phyloP scores from a whole-genome alignment of 768 basidiomycete species.

The Guyanaporus albipodus region DNA sequence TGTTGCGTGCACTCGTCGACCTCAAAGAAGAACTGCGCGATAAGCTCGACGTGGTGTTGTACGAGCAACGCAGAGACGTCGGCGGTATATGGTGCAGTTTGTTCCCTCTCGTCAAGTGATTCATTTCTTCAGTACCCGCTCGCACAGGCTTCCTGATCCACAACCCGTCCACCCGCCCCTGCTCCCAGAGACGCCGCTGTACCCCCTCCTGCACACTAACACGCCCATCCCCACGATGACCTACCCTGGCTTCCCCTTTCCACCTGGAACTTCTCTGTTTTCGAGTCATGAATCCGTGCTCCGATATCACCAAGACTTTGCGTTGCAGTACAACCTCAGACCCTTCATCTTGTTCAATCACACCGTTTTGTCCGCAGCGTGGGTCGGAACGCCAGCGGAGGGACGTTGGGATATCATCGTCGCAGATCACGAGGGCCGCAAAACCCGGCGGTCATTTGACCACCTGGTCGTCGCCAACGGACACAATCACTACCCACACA shows the following conservation, averaged over 20 bases:
- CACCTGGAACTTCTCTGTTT: conserved; percentile 42
- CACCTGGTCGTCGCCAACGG: conserved; percentile 57
- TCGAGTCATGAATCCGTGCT: conserved; percentile 44
- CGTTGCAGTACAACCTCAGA: conserved; percentile 35
- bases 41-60: conserved; percentile 47
- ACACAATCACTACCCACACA: conserved; percentile 49
- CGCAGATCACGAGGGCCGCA: conserved; percentile 15
- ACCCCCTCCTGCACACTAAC: conserved; percentile 52
- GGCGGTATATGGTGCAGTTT: conserved; percentile 53
- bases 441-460: conserved; percentile 36
- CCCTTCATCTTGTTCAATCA: conserved; percentile 38
- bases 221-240: conserved; percentile 57
- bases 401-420: conserved; percentile 47
- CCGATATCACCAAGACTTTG: conserved; percentile 45
- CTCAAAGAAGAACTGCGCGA: conserved; percentile 37
- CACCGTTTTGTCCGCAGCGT: conserved; percentile 39
- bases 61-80: conserved; percentile 48
- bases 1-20: conserved; percentile 48
- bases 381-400: conserved; percentile 36
- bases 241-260: conserved; percentile 52
- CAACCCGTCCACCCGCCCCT: conserved; percentile 36
- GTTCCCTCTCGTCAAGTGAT: neutral
- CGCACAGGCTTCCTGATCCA: conserved; percentile 34
- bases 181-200: conserved; percentile 52
- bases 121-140: too few relatives aligned